Percentiles rank a stretch among this genome's conserved stretches.
These are phyloP conservation scores for Metschnikowia amazonensis DNA, from an alignment of 805 yeast species.

Conservation along the genomic window DNA sequence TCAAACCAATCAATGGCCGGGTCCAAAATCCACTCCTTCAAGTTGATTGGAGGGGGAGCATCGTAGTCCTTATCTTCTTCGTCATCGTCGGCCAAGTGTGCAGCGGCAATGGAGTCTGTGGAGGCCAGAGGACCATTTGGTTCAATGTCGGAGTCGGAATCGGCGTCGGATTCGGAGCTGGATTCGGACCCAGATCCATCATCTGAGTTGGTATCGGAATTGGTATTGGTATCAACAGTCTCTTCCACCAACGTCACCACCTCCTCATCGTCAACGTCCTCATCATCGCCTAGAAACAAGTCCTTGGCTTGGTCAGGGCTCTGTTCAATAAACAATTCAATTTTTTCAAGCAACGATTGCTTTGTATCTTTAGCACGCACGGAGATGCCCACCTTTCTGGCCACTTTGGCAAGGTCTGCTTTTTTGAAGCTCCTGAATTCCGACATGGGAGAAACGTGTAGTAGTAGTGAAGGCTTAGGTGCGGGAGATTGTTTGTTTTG, in stretches of 20 bases:
- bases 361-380: constrained; percentile 40
- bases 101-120: constrained; percentile 17
- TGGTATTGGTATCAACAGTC: constrained; percentile 22
- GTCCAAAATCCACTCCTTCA: constrained; percentile 37
- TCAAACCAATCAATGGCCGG: constrained; percentile 34
- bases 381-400: constrained; percentile 33
- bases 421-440: constrained; percentile 35
- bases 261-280: constrained; percentile 26
- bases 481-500: constrained; percentile 16
- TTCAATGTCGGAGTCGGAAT: neutral
- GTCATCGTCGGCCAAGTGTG: constrained; percentile 30
- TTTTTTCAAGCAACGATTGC: constrained; percentile 37
- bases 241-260: constrained; percentile 35
- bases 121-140: neutral
- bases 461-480: neutral
- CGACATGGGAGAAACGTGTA: constrained; percentile 23
- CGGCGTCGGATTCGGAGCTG: neutral
- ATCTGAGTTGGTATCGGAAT: constrained; percentile 22
- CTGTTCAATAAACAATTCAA: constrained; percentile 27
- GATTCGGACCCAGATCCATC: neutral
- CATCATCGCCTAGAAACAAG: constrained; percentile 21
- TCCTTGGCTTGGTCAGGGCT: constrained; percentile 25
- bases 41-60: constrained; percentile 38
- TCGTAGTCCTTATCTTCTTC: constrained; percentile 34
- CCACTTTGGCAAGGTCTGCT: constrained; percentile 37